A percentile compares a stretch with the other conserved stretches of the same genome.
phyloP scores from a whole-genome alignment of 202 grass and related monocot genomes.

The Cymbopogon flexuosus region DNA sequence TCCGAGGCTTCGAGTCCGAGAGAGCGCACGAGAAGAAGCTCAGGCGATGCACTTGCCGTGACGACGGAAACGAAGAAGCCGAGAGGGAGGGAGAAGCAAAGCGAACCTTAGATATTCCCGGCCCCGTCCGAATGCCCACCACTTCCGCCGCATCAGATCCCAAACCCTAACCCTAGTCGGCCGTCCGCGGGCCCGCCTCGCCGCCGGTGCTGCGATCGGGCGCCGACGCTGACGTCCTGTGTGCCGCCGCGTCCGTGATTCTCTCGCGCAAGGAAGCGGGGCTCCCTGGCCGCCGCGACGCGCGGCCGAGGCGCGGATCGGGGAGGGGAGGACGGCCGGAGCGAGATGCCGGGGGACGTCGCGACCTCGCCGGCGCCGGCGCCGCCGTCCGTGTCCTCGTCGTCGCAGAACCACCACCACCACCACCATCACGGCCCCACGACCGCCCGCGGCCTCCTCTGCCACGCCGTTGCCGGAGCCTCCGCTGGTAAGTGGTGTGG shows the following conservation, averaged over 20 bases:
- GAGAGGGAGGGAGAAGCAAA: not conserved
- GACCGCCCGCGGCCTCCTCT: conserved; percentile 41
- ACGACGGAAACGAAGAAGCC: conserved; percentile 39
- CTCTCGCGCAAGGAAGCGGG: not conserved
- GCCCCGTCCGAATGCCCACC: conserved; percentile 14
- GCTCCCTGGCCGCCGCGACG: not conserved
- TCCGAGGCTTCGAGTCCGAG: not conserved
- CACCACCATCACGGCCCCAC: conserved; percentile 22
- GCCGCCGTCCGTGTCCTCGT: conserved; percentile 7
- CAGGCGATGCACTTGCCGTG: not conserved
- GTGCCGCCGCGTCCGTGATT: conserved; percentile 1
- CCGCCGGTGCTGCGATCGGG: conserved; percentile 28
- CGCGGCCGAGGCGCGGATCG: conserved; percentile 1
- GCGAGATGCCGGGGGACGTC: conserved; percentile 50
- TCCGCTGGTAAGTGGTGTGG: conserved; percentile 55
- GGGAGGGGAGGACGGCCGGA: not conserved
- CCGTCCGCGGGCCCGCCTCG: not conserved
- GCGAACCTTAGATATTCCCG: not conserved
- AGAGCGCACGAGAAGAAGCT: not conserved
- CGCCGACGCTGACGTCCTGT: conserved; percentile 17
- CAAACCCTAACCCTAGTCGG: conserved; percentile 35
- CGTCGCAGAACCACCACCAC: conserved; percentile 13
- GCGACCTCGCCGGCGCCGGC: conserved; percentile 36
- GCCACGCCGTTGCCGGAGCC: conserved; percentile 63
- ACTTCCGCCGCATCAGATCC: conserved; percentile 33